Percentiles rank a stretch among this genome's conserved stretches.
Conservation (phyloP, 768 basidiomycete species). For the Hericium rajendrae region DNA sequence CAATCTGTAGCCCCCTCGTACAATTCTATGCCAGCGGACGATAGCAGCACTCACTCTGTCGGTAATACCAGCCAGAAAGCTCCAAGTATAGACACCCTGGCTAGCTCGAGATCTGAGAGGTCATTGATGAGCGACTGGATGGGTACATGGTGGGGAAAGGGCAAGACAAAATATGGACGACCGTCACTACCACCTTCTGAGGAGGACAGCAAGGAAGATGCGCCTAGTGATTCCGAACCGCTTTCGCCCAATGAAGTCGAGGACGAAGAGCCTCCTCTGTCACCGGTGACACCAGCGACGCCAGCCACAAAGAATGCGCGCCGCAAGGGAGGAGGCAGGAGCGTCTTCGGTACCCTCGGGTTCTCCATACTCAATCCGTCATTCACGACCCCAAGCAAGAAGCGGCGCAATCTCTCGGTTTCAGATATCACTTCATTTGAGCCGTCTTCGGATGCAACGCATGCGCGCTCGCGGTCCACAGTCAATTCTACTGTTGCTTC, state of each 20-base stretch:
- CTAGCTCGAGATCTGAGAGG: constrained; percentile 22
- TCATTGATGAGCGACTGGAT: constrained; percentile 60
- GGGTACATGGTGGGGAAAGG: constrained; percentile 63
- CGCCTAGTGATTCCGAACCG: constrained; percentile 1
- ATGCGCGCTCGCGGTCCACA: not conserved
- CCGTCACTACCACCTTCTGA: constrained; percentile 6
- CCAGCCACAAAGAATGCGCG: constrained; percentile 15
- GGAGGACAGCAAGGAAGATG: constrained; percentile 2
- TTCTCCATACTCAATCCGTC: constrained; percentile 56
- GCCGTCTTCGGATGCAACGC: not conserved
- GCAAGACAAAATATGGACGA: constrained; percentile 26
- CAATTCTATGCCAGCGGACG: constrained; percentile 2
- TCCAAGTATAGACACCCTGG: constrained; percentile 3
- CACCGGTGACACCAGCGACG: constrained; percentile 2
- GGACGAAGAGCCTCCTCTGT: constrained; percentile 8
- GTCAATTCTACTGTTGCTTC: constrained; percentile 1
- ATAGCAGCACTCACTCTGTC: constrained; percentile 8
- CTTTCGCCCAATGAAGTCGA: constrained; percentile 7
- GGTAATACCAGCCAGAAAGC: constrained; percentile 8
- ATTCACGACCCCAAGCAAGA: constrained; percentile 5
- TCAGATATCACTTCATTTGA: not conserved
- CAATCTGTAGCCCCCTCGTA: not conserved
- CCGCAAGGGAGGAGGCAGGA: constrained; percentile 39
- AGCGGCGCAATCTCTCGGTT: constrained; percentile 7
- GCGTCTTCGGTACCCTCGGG: constrained; percentile 65